phyloP scores from a whole-genome alignment of 2,329 filamentous ascomycete genomes.

The Madurella mycetomatis region DNA sequence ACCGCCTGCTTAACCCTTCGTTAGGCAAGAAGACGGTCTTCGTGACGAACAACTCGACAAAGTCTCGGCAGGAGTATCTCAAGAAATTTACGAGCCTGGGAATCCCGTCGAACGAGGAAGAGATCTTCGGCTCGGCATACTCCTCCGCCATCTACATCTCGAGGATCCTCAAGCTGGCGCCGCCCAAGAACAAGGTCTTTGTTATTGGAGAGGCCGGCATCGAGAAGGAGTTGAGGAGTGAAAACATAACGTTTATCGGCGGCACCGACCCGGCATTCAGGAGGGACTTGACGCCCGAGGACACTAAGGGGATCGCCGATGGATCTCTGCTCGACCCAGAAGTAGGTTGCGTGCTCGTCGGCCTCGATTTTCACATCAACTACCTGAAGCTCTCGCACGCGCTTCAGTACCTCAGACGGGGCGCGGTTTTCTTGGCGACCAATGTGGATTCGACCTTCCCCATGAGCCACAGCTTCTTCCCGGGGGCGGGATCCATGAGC shows the following conservation, averaged over 20 bases:
- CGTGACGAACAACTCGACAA: conserved; percentile 98
- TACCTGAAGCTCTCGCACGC: conserved; percentile 87
- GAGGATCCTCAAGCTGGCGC: conserved; percentile 75
- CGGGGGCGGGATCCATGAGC: conserved; percentile 80
- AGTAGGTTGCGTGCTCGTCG: conserved; percentile 83
- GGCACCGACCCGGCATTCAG: conserved; percentile 77
- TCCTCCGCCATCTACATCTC: conserved; percentile 94
- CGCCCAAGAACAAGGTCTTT: conserved; percentile 86
- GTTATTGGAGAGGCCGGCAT: conserved; percentile 89
- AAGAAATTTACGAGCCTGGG: conserved; percentile 81
- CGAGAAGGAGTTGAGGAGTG: conserved; percentile 77
- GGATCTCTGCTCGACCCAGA: conserved; percentile 75
- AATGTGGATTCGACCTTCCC: conserved; percentile 91
- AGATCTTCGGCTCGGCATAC: conserved; percentile 95
- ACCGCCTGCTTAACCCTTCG: conserved; percentile 9
- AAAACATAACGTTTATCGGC: conserved; percentile 75
- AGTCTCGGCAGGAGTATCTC: conserved; percentile 86
- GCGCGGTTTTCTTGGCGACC: conserved; percentile 85
- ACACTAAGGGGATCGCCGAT: conserved; percentile 75
- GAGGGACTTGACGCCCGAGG: conserved; percentile 72
- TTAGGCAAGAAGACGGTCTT: conserved; percentile 88
- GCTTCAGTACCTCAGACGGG: conserved; percentile 77
- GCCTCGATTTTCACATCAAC: conserved; percentile 91
- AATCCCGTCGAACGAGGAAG: conserved; percentile 75
- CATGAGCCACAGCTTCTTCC: conserved; percentile 76